Base-by-base conservation (phyloP, 106 monocot species). In the Gastrodia elata region DNA sequence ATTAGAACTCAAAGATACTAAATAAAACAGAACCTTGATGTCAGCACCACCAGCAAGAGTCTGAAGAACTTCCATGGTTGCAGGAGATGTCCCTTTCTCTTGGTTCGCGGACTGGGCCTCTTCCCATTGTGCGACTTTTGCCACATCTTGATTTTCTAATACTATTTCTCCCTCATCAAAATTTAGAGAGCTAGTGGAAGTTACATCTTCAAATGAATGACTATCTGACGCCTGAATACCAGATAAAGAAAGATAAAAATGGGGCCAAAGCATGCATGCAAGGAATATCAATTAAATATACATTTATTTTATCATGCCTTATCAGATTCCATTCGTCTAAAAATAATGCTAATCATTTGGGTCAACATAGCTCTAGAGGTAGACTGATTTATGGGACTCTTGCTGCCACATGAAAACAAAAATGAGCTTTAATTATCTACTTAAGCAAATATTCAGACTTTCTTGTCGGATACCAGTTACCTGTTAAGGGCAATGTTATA, bases 401-500 rank as follows among this genome's bases (percentile, higher is more conserved):
- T 98, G 76, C 97, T 98, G 72, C 26, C 75, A 65, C 20, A 76
- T 64, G 16, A 40, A 81, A 11, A 76, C 18, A 33, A 48, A 26
- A 8, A 58, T 35, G 65, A 39, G 57, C 28, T 74, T 42, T 37
- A 65, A 70, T 16, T 40, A 65, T 71, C 16, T 4, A 6, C 0
- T 39, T 38, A 46, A 46, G 43, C 55, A 35, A 42, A 32, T 75
- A 26, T 39, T 34, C 52, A 74, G 5, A 41, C 16, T 35, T 52
- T 43, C 43, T 39, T 36, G 37, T 39, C 57, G 16, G 28, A 0
- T 82, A 91, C 25, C 11, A 11, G 4, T 40, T 40, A 69, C 97
- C 97, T 98, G 79, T 98, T 93, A 42, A 98, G 88, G 75, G 97
- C 93, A 83, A 98, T 93, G 78, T 91, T 93, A 75, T 91, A 98